A percentile compares a stretch with the other conserved stretches of the same genome.
phyloP scores from a whole-genome alignment of 2,329 filamentous ascomycete genomes.

The Fusarium duplospermum region DNA sequence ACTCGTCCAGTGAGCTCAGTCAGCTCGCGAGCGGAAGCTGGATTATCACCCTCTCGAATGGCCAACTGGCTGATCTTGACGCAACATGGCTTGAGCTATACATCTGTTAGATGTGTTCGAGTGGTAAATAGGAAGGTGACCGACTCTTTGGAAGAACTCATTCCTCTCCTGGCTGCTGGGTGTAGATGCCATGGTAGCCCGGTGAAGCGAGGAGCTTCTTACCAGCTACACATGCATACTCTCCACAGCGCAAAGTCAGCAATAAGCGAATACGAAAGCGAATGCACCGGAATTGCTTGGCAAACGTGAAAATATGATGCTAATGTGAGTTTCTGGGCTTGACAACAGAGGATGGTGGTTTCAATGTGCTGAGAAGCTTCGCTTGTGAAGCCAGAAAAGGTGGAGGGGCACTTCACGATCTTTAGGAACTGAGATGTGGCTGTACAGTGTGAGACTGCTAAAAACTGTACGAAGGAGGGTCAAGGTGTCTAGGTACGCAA shows the following conservation, averaged over 20 bases:
- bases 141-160: slow-evolving; percentile 48
- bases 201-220: slow-evolving; percentile 33
- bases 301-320: not conserved
- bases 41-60: slow-evolving; percentile 59
- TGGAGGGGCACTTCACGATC: slow-evolving; percentile 19
- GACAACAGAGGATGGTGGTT: not conserved
- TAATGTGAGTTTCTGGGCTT: not conserved
- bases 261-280: slow-evolving; percentile 30
- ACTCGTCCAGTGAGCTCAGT: slow-evolving; percentile 59
- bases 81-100: slow-evolving; percentile 72
- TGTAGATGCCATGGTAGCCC: slow-evolving; percentile 44
- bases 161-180: slow-evolving; percentile 42
- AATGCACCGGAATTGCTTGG: slow-evolving; percentile 7
- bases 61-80: slow-evolving; percentile 69
- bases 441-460: slow-evolving; percentile 2
- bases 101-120: slow-evolving; percentile 2
- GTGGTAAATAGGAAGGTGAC: not conserved
- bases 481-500: not conserved
- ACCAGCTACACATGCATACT: slow-evolving; percentile 38
- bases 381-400: slow-evolving; percentile 21
- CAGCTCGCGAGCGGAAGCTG: slow-evolving; percentile 57
- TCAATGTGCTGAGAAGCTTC: not conserved
- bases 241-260: slow-evolving; percentile 21
- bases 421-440: slow-evolving; percentile 1
- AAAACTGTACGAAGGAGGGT: not conserved